A percentile compares a stretch with the other conserved stretches of the same genome.
Evolutionary conservation across 116 monocot genomes (phyloP).

Genomic region (Papilionanthe hybrid): DNA sequence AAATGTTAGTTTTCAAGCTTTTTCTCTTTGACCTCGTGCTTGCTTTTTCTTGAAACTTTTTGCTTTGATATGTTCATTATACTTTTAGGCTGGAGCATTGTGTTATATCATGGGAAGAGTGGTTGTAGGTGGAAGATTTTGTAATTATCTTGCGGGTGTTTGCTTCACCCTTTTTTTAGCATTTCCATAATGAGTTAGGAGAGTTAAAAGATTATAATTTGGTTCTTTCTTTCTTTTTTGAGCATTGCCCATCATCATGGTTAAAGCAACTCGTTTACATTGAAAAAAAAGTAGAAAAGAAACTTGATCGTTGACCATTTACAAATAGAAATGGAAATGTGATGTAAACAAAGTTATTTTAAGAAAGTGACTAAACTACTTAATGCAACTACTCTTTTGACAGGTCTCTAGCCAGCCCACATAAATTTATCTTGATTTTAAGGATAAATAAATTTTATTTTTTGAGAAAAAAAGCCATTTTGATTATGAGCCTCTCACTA

Average conservation of each 20-base stretch:
- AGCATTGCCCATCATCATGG: neutral
- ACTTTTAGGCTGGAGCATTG: neutral
- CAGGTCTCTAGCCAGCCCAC: neutral
- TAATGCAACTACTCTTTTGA: neutral
- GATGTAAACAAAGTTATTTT: neutral
- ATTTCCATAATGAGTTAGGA: neutral
- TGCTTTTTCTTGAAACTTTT: neutral
- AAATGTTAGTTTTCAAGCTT: neutral
- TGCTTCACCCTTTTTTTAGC: too few species aligned
- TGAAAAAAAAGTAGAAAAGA: neutral
- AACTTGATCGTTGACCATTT: neutral
- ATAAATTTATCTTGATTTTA: neutral
- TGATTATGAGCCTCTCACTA: neutral
- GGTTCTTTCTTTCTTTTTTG: neutral
- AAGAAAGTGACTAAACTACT: neutral
- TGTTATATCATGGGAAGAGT: neutral
- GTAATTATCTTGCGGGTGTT: neutral
- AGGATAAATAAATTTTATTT: neutral
- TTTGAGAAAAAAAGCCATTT: neutral
- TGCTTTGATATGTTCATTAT: neutral
- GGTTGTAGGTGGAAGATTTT: neutral
- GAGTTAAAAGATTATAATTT: neutral
- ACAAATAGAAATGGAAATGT: constrained; percentile 2
- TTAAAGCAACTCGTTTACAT: neutral
- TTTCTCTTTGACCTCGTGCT: neutral